phyloP scores from a whole-genome alignment of 2,329 filamentous ascomycete species.

The Aspergillus niger region DNA sequence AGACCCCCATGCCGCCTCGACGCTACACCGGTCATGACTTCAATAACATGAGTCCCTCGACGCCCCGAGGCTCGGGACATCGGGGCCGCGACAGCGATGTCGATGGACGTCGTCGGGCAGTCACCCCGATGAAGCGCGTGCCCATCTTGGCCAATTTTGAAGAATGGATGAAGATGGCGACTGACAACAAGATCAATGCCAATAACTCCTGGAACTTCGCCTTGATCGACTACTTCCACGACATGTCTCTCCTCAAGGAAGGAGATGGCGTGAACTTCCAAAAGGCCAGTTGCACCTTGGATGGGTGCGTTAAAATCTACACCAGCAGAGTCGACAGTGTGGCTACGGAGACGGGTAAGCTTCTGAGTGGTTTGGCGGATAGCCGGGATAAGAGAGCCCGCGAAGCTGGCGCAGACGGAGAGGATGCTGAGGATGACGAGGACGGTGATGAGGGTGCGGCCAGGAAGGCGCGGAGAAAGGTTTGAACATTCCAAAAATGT shows the following conservation, averaged over 20 bases:
- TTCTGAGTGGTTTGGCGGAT: constrained; percentile 90
- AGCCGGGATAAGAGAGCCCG: constrained; percentile 67
- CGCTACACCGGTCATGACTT: constrained; percentile 39
- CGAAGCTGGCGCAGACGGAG: constrained; percentile 61
- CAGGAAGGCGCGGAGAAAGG: constrained; percentile 70
- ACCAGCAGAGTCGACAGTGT: constrained; percentile 98
- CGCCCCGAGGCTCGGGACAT: constrained; percentile 46
- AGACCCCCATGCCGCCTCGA: constrained; percentile 45
- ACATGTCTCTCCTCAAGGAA: constrained; percentile 96
- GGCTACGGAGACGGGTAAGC: constrained; percentile 92
- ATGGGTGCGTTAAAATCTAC: constrained; percentile 99
- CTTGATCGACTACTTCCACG: constrained; percentile 99
- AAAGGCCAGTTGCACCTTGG: constrained; percentile 94
- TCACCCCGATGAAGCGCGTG: constrained; percentile 94
- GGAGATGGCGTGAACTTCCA: constrained; percentile 98
- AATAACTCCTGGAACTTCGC: constrained; percentile 99
- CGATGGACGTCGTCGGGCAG: constrained; percentile 66
- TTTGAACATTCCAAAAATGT: constrained; percentile 32
- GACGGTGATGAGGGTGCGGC: constrained; percentile 55
- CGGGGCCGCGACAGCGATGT: constrained; percentile 52
- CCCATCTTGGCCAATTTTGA: constrained; percentile 97
- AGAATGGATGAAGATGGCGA: constrained; percentile 99
- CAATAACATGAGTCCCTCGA: constrained; percentile 49
- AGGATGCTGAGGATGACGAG: constrained; percentile 61
- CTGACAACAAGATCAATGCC: constrained; percentile 98